Evolutionary conservation across 345 rosid genomes (phyloP), one percentile per base, ranked within the genome.

Genomic region (Hypericum androsaemum): DNA sequence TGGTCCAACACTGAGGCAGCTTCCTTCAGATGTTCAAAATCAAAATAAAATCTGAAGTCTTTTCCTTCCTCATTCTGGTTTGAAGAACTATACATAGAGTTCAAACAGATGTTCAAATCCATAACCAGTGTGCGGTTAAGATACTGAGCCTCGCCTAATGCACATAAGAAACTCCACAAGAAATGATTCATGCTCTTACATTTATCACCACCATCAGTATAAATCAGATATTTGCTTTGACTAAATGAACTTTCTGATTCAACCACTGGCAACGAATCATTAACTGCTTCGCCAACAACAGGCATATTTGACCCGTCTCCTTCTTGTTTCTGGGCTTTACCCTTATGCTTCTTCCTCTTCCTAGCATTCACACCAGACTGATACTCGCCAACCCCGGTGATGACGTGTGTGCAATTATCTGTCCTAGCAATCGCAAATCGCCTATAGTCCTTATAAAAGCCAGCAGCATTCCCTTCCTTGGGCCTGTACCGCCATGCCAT

Each of bases 401-500:
- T 78, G 49, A 75, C 80, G 47, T 74, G 46, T 3, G 80, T 72
- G 68, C 96, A 88, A 59, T 92, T 76, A 44, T 75, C 78, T 3
- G 81, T 77, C 63, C 82, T 80, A 2, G 57, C 61, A 47, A 92
- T 66, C 47, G 64, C 71, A 65, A 92, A 92, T 56, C 95, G 72
- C 63, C 96, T 70, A 45, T 92, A 92, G 56, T 92, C 98, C 67
- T 92, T 92, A 48, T 88, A 83, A 72, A 85, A 88, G 0, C 86
- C 75, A 56, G 94, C 92, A 1, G 75, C 60, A 71, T 83, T 88
- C 50, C 96, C 98, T 55, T 92, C 94, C 69, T 80, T 92, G n/a
- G 96, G 98, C 74, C 94, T 75, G 63, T 76, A 85, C 57, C 95
- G 68, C 95, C 96, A 92, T 0, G 95, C 96, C 95, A 92, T 87